These are phyloP conservation scores for Quercus parvula DNA, from an alignment of 306 rosid species.

Conservation along the genomic window DNA sequence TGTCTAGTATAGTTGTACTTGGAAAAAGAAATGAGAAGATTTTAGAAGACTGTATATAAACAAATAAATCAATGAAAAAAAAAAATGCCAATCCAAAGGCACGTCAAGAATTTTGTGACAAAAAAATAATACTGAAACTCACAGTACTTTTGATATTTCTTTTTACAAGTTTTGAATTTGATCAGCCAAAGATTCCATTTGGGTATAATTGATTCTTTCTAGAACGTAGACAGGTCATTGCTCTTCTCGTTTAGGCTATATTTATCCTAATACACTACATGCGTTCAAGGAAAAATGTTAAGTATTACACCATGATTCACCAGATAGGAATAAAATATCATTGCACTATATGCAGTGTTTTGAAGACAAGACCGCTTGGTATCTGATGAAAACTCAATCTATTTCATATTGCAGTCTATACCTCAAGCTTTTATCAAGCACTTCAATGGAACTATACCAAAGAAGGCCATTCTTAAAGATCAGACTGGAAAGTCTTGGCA, in stretches of 20 bases:
- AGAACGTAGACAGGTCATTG: background rate
- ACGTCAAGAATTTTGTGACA: too few species aligned
- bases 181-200: background rate
- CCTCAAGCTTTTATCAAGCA: constrained; percentile 23
- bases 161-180: background rate
- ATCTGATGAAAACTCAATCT: background rate
- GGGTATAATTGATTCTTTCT: background rate
- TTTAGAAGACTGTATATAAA: too few species aligned
- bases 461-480: constrained; percentile 14
- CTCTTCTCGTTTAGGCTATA: background rate
- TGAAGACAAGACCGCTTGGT: background rate
- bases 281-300: background rate
- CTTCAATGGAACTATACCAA: constrained; percentile 10
- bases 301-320: background rate
- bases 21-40: too few species aligned
- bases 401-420: constrained; percentile 6
- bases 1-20: too few species aligned
- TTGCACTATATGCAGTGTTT: background rate
- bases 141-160: too few species aligned
- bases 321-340: background rate
- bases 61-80: too few species aligned
- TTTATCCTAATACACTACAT: background rate
- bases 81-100: too few species aligned
- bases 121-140: too few species aligned
- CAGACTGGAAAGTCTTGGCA: constrained; percentile 18